These are phyloP conservation scores for Byssoonygena ceratinophila DNA, from an alignment of 2,329 filamentous ascomycete species.

Conservation along the genomic window DNA sequence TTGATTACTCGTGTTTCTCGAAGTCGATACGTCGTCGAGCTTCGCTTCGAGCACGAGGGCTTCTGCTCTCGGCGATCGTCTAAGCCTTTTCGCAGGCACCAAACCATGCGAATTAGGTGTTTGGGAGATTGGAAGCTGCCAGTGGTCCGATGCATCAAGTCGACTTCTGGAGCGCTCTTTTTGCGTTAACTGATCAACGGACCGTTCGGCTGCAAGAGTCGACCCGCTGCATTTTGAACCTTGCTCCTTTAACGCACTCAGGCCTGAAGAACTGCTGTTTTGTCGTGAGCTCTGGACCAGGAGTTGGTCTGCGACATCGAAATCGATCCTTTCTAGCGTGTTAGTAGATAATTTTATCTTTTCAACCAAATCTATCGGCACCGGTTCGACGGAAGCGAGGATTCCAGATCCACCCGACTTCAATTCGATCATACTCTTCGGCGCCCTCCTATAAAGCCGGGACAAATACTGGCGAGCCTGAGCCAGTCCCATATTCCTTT, in stretches of 20 bases:
- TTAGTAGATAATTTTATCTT: not conserved
- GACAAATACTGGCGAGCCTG: constrained; percentile 16
- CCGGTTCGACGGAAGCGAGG: not conserved
- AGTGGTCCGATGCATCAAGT: not conserved
- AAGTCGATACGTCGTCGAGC: constrained; percentile 11
- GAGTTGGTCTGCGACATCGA: constrained; percentile 6
- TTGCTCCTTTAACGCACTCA: not conserved
- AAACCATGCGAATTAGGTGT: not conserved
- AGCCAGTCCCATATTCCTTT: constrained; percentile 11
- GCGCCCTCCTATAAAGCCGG: constrained; percentile 13
- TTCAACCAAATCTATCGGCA: not conserved
- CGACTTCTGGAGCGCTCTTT: not conserved
- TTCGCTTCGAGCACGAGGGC: constrained; percentile 1
- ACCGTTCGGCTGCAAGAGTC: not conserved
- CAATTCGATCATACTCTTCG: not conserved
- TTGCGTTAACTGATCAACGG: not conserved
- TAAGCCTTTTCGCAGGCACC: constrained; percentile 8
- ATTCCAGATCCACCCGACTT: not conserved
- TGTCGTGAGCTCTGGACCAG: constrained; percentile 4
- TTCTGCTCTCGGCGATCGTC: constrained; percentile 1
- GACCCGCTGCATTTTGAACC: not conserved
- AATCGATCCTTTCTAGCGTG: not conserved
- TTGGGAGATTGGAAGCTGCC: not conserved
- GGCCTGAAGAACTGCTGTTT: not conserved
- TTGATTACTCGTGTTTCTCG: constrained; percentile 27